Percentiles rank a stretch among this genome's conserved stretches.
Conservation (phyloP, 345 rosid genomes). For the Erucastrum elatum region DNA sequence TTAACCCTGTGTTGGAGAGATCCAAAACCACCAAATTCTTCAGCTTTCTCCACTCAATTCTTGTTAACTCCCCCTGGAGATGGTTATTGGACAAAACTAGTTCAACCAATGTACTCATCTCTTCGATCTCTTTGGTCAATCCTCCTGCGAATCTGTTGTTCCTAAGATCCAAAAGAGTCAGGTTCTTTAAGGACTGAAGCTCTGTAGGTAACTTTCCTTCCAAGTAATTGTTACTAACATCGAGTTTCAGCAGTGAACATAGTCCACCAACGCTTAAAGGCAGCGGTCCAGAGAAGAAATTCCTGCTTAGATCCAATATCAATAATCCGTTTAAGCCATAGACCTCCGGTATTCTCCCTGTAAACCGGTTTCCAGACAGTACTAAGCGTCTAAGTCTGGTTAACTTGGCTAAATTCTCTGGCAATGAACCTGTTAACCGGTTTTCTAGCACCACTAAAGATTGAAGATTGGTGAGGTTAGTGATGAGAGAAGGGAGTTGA, state of each 20-base stretch:
- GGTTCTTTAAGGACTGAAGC: constrained; percentile 54
- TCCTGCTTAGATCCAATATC: constrained; percentile 78
- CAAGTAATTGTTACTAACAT: constrained; percentile 68
- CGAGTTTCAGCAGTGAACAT: constrained; percentile 76
- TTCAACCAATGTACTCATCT: constrained; percentile 65
- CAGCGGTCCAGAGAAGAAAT: constrained; percentile 63
- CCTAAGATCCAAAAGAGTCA: constrained; percentile 77
- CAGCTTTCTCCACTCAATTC: constrained; percentile 56
- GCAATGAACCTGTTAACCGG: constrained; percentile 61
- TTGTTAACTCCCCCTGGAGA: constrained; percentile 54
- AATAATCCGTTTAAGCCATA: constrained; percentile 56
- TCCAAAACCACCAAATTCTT: constrained; percentile 64
- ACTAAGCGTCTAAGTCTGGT: constrained; percentile 65
- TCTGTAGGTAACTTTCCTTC: constrained; percentile 55
- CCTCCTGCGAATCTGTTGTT: constrained; percentile 77
- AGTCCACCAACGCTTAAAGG: constrained; percentile 57
- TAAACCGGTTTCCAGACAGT: constrained; percentile 62
- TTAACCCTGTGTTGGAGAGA: constrained; percentile 55
- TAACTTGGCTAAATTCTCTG: constrained; percentile 53
- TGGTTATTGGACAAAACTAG: constrained; percentile 64
- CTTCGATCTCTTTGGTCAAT: constrained; percentile 52
- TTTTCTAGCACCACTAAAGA: constrained; percentile 77
- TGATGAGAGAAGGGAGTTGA: constrained; percentile 56
- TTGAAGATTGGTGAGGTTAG: constrained; percentile 57
- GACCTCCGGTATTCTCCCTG: constrained; percentile 59